These are phyloP conservation scores for Nymphaea thermarum DNA, from an alignment of 164 flowering plant genomes.

Conservation along the genomic window DNA sequence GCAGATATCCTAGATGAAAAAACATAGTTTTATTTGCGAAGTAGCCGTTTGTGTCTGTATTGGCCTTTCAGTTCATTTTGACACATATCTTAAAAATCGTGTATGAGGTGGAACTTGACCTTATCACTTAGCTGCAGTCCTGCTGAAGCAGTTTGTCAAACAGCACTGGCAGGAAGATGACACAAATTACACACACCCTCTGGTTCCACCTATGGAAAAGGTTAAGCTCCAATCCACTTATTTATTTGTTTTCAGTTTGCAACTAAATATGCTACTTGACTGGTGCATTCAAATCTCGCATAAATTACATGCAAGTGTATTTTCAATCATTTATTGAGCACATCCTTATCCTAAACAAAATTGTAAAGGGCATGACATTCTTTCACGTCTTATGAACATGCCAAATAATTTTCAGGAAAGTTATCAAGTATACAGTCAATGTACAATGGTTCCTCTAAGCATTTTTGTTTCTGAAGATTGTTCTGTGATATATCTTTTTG, in stretches of 20 bases:
- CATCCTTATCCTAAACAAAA: no score
- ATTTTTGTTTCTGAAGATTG: no score
- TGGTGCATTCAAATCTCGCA: no score
- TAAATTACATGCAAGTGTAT: no score
- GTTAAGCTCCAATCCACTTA: constrained; percentile 16
- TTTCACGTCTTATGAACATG: no score
- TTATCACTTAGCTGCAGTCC: constrained; percentile 78
- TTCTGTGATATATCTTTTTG: neutral
- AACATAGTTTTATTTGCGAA: no score
- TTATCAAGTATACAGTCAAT: no score
- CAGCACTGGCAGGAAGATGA: constrained; percentile 94
- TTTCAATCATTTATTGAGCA: no score
- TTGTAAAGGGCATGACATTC: no score
- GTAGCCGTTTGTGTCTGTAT: neutral
- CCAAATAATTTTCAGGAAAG: no score
- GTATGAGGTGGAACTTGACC: constrained; percentile 29
- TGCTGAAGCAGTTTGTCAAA: constrained; percentile 79
- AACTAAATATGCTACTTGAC: no score
- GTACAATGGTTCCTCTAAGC: no score
- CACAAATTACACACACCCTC: constrained; percentile 65
- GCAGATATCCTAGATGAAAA: constrained; percentile 67
- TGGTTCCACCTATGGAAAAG: constrained; percentile 70
- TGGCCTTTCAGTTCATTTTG: neutral
- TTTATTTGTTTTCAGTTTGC: neutral
- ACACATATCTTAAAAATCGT: neutral